Percentiles rank a stretch among this genome's conserved stretches.
These are phyloP conservation scores for Russula sp. DNA, from an alignment of 768 basidiomycete species.

Conservation along the genomic window DNA sequence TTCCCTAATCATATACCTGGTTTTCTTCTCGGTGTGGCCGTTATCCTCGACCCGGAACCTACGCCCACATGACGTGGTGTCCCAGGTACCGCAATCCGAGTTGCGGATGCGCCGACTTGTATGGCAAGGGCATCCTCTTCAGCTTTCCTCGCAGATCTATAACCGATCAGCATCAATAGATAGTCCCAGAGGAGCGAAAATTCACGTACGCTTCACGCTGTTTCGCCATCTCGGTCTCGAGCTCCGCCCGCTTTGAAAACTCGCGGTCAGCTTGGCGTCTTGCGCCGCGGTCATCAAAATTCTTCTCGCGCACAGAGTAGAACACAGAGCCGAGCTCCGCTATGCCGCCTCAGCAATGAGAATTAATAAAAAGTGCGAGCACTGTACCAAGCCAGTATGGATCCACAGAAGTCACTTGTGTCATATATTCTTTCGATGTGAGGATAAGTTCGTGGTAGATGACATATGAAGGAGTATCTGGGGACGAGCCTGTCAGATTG, in stretches of 20 bases:
- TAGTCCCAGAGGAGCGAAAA: neutral
- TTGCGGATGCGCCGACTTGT: slow-evolving; percentile 45
- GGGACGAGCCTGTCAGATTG: slow-evolving; percentile 1
- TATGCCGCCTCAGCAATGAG: slow-evolving; percentile 28
- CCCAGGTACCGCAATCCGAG: slow-evolving; percentile 71
- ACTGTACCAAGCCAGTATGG: slow-evolving; percentile 88
- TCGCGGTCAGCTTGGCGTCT: slow-evolving; percentile 77
- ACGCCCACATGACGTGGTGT: slow-evolving; percentile 69
- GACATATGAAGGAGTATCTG: slow-evolving; percentile 93
- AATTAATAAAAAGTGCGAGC: neutral
- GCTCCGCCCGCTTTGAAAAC: slow-evolving; percentile 84
- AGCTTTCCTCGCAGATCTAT: slow-evolving; percentile 54
- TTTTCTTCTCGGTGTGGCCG: slow-evolving; percentile 68
- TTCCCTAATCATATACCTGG: slow-evolving; percentile 47
- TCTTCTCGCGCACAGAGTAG: slow-evolving; percentile 97
- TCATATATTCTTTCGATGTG: slow-evolving; percentile 98
- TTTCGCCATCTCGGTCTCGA: slow-evolving; percentile 86
- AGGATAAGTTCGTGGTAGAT: slow-evolving; percentile 95
- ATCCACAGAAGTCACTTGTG: slow-evolving; percentile 96
- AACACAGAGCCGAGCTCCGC: slow-evolving; percentile 94
- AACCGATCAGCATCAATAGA: neutral
- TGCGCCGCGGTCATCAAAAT: slow-evolving; percentile 84
- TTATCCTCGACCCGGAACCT: slow-evolving; percentile 53
- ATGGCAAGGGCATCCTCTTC: slow-evolving; percentile 52
- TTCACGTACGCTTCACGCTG: slow-evolving; percentile 61